Conservation (phyloP, 192 early-diverging fungal species). For the Chytriomyces confervae region DNA sequence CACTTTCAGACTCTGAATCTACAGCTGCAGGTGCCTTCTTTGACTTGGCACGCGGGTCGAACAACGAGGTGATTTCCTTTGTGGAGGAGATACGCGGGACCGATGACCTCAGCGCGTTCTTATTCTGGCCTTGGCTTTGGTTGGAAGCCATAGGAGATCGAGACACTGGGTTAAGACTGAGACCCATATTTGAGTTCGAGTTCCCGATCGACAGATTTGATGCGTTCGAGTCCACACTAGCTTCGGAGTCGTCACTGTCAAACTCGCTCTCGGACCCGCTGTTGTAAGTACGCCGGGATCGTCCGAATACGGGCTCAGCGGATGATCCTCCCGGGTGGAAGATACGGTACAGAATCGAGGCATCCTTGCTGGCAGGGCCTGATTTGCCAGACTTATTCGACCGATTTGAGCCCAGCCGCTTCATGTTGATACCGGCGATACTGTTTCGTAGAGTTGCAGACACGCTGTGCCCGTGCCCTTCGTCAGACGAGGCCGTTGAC, state of each 20-base stretch:
- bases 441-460: not conserved
- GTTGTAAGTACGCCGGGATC: constrained; percentile 43
- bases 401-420: not conserved
- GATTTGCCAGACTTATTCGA: no score
- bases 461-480: not conserved
- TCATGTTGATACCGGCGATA: not conserved
- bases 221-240: not conserved
- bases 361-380: constrained; percentile 15
- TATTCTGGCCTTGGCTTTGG: not conserved
- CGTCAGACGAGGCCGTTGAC: not conserved
- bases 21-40: not conserved
- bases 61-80: not conserved
- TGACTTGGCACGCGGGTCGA: not conserved
- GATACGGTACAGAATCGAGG: constrained; percentile 50
- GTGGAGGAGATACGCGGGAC: not conserved
- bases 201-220: not conserved
- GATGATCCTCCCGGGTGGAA: constrained; percentile 44
- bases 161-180: not conserved
- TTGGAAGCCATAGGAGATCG: not conserved
- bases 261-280: constrained; percentile 42
- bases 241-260: constrained; percentile 30
- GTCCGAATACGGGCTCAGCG: constrained; percentile 32
- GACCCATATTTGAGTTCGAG: not conserved
- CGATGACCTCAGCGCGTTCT: not conserved
- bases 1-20: constrained; percentile 6